phyloP scores from a whole-genome alignment of 2,329 filamentous ascomycete genomes.

The Truncatella angustata region DNA sequence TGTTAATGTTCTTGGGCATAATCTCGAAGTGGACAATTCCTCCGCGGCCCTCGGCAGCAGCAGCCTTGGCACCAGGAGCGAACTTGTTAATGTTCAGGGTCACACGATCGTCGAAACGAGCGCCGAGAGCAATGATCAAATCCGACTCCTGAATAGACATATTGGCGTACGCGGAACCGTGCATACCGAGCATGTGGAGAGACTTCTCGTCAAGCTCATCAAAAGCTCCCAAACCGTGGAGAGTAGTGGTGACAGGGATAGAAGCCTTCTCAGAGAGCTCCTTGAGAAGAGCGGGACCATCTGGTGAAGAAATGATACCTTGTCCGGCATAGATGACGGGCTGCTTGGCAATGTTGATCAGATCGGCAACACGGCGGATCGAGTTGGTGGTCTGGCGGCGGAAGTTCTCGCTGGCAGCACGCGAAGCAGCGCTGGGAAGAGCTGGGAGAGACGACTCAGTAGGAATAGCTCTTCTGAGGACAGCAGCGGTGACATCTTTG shows the following conservation, averaged over 20 bases:
- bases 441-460: constrained; percentile 69
- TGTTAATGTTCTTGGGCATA: constrained; percentile 99
- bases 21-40: constrained; percentile 98
- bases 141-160: constrained; percentile 97
- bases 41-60: constrained; percentile 79
- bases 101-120: constrained; percentile 94
- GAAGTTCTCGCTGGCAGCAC: constrained; percentile 73
- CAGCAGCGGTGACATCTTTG: constrained; percentile 90
- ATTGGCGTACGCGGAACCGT: constrained; percentile 95
- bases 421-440: constrained; percentile 81
- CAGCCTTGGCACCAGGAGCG: constrained; percentile 81
- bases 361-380: constrained; percentile 72
- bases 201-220: constrained; percentile 94
- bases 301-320: constrained; percentile 76
- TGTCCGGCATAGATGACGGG: constrained; percentile 94
- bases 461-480: constrained; percentile 82
- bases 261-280: constrained; percentile 86
- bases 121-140: constrained; percentile 90
- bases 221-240: constrained; percentile 88
- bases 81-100: constrained; percentile 81
- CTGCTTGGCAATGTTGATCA: constrained; percentile 89
- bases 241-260: constrained; percentile 93
- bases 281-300: constrained; percentile 76
- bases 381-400: constrained; percentile 70
- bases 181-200: constrained; percentile 98